Conservation (phyloP, 768 basidiomycete genomes). For the Naganishia onofrii region DNA sequence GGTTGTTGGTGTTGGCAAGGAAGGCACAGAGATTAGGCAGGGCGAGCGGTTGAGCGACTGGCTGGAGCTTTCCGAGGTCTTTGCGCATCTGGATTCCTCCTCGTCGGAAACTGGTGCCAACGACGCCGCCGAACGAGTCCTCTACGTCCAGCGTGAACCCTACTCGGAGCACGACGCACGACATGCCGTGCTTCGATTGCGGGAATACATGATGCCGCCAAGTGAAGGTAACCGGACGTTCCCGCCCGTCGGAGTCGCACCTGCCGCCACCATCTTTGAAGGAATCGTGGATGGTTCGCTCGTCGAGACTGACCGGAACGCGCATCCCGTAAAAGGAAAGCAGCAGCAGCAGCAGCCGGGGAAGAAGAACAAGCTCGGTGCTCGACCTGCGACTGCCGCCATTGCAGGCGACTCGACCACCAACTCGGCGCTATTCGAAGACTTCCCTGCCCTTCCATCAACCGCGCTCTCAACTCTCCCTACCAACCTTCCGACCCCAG, state of each 20-base stretch:
- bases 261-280: conserved; percentile 50
- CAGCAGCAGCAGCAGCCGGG: conserved; percentile 44
- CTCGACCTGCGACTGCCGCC: conserved; percentile 25
- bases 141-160: conserved; percentile 54
- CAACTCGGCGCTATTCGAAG: conserved; percentile 42
- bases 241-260: conserved; percentile 42
- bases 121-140: conserved; percentile 44
- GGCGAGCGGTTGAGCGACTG: conserved; percentile 53
- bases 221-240: conserved; percentile 42
- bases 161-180: conserved; percentile 53
- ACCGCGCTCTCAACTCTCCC: conserved; percentile 37
- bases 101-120: conserved; percentile 32
- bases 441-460: conserved; percentile 40
- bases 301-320: conserved; percentile 36
- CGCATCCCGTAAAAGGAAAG: conserved; percentile 44
- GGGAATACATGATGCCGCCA: conserved; percentile 47
- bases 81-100: conserved; percentile 42
- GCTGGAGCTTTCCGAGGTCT: conserved; percentile 54
- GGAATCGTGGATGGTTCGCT: conserved; percentile 51
- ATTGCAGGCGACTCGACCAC: conserved; percentile 27
- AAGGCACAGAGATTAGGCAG: conserved; percentile 42
- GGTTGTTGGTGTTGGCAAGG: conserved; percentile 41
- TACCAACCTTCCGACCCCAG: conserved; percentile 37
- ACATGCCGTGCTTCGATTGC: conserved; percentile 52
- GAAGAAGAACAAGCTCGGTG: conserved; percentile 38